Evolutionary conservation across 257 asterid species (phyloP).

Genomic region (Solanum chaucha): DNA sequence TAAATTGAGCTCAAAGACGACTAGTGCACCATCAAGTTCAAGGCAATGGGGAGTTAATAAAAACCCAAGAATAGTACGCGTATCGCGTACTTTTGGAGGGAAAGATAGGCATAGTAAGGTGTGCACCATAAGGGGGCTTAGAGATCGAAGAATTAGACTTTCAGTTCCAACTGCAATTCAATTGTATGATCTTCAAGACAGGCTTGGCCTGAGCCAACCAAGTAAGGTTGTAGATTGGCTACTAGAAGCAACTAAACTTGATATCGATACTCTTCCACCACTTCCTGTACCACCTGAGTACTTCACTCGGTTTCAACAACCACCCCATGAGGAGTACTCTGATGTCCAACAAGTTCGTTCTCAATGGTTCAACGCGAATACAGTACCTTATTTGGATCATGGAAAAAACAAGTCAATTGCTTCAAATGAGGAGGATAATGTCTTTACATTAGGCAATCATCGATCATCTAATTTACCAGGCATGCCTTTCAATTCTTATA

Average conservation of each 20-base stretch:
- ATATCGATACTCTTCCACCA: constrained; percentile 64
- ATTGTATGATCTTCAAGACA: constrained; percentile 62
- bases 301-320: constrained; percentile 11
- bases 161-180: constrained; percentile 68
- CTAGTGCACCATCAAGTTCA: constrained; percentile 16
- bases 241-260: constrained; percentile 38
- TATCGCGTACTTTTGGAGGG: constrained; percentile 55
- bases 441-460: constrained; percentile 33
- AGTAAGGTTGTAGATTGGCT: constrained; percentile 79
- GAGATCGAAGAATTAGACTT: constrained; percentile 60
- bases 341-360: not conserved
- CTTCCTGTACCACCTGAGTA: constrained; percentile 31
- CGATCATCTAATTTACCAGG: constrained; percentile 20
- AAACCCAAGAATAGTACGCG: constrained; percentile 68
- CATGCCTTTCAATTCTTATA: constrained; percentile 19
- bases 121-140: constrained; percentile 50
- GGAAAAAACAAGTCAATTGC: constrained; percentile 10
- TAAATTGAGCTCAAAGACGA: constrained; percentile 7
- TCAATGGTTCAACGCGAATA: not conserved
- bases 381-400: not conserved
- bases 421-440: constrained; percentile 11
- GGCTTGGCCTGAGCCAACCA: constrained; percentile 60
- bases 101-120: constrained; percentile 80
- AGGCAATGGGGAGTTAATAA: constrained; percentile 47
- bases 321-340: not conserved